These are phyloP conservation scores for Bondarzewia mesenterica DNA, from an alignment of 1,284 basidiomycete species.

Conservation along the genomic window DNA sequence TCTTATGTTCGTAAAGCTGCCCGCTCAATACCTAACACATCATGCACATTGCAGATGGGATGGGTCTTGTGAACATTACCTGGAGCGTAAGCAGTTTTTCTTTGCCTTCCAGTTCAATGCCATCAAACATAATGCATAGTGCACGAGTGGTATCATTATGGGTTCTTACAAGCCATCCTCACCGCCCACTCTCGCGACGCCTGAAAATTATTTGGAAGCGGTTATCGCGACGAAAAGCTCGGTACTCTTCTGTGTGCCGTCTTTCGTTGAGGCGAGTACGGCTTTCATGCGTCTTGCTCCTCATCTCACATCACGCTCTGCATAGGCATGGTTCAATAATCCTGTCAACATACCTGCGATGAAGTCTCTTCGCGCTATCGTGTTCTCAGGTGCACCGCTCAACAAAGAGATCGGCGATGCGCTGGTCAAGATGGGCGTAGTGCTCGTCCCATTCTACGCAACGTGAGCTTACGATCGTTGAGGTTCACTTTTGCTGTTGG, in stretches of 20 bases:
- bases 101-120: neutral
- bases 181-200: constrained; percentile 18
- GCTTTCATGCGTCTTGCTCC: neutral
- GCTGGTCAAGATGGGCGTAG: constrained; percentile 9
- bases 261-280: constrained; percentile 21
- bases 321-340: constrained; percentile 14
- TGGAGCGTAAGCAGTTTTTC: neutral
- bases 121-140: neutral
- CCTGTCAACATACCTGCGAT: constrained; percentile 8
- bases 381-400: constrained; percentile 13
- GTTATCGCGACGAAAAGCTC: constrained; percentile 13
- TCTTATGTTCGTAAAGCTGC: neutral
- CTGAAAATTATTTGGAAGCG: constrained; percentile 17
- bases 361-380: constrained; percentile 12
- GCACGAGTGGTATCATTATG: neutral
- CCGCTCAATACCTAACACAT: neutral
- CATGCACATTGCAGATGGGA: neutral
- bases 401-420: constrained; percentile 12
- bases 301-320: neutral
- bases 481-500: neutral
- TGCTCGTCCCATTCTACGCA: constrained; percentile 11
- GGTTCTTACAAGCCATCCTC: constrained; percentile 2
- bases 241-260: constrained; percentile 18
- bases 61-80: neutral
- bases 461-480: constrained; percentile 4